Conservation (phyloP, 1,139 yeast species). For the Sugiyamaella neomexicana region DNA sequence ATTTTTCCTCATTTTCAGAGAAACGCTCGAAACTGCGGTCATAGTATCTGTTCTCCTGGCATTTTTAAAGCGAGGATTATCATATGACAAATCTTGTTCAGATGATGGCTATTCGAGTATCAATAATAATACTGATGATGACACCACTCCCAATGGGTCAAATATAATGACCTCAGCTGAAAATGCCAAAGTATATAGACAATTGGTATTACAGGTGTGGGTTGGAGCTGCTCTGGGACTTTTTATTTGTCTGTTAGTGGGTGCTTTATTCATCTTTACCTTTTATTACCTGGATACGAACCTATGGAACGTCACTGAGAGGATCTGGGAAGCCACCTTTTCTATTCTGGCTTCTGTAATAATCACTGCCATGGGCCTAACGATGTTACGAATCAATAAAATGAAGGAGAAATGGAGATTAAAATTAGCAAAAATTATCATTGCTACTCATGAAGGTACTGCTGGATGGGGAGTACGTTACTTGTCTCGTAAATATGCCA, state of each 20-base stretch:
- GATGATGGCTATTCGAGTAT: constrained; percentile 12
- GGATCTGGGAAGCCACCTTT: constrained; percentile 90
- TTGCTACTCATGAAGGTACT: constrained; percentile 41
- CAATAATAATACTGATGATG: neutral
- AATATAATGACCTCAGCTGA: neutral
- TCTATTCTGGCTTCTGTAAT: constrained; percentile 76
- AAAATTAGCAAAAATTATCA: constrained; percentile 57
- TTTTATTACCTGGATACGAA: constrained; percentile 79
- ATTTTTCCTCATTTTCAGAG: constrained; percentile 84
- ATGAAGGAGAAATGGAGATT: constrained; percentile 87
- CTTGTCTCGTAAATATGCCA: constrained; percentile 60
- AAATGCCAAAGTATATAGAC: constrained; percentile 47
- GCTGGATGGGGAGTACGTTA: constrained; percentile 29
- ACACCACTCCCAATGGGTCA: neutral
- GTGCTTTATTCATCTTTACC: constrained; percentile 69
- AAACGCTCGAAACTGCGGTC: constrained; percentile 83
- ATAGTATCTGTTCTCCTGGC: constrained; percentile 82
- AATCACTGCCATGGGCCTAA: constrained; percentile 87
- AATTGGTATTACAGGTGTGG: constrained; percentile 75
- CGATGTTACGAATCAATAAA: constrained; percentile 78
- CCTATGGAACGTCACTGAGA: constrained; percentile 79
- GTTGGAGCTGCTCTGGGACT: constrained; percentile 74
- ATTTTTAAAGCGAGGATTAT: constrained; percentile 65
- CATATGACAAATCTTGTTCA: constrained; percentile 23
- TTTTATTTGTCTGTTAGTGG: constrained; percentile 70